These are phyloP conservation scores for Cicer cuneatum DNA, from an alignment of 306 rosid species.

Conservation along the genomic window DNA sequence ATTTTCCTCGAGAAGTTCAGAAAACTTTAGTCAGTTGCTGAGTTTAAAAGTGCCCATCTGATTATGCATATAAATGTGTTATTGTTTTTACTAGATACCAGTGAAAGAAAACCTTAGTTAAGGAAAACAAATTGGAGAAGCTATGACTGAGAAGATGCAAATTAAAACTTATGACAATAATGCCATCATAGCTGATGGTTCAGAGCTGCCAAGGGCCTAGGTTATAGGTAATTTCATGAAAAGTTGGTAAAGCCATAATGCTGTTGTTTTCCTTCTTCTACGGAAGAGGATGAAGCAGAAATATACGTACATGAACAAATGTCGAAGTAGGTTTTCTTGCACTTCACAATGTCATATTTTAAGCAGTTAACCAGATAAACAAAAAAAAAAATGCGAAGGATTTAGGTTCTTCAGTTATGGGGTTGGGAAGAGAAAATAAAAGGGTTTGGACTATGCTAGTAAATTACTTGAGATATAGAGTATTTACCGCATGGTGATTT, in stretches of 20 bases:
- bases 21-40: slow-evolving; percentile 8
- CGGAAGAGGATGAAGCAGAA: background rate
- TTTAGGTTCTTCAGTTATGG: slow-evolving; percentile 16
- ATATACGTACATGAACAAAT: slow-evolving; percentile 6
- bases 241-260: background rate
- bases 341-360: slow-evolving; percentile 33
- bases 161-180: slow-evolving; percentile 1
- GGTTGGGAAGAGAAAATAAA: slow-evolving; percentile 15
- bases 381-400: background rate
- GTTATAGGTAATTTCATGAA: slow-evolving; percentile 17
- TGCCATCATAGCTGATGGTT: background rate
- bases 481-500: slow-evolving; percentile 74
- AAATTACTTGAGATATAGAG: slow-evolving; percentile 37
- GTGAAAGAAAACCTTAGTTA: slow-evolving; percentile 15
- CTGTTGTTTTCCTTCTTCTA: background rate
- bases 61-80: slow-evolving; percentile 6
- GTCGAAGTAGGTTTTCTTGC: slow-evolving; percentile 20
- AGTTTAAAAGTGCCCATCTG: slow-evolving; percentile 14
- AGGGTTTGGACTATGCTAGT: background rate
- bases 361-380: slow-evolving; percentile 5
- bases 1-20: slow-evolving; percentile 10
- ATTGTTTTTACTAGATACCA: background rate
- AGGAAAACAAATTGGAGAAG: background rate
- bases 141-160: background rate
- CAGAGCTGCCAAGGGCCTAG: slow-evolving; percentile 10